A percentile compares a stretch with the other conserved stretches of the same genome.
phyloP scores from a whole-genome alignment of 129 eudicot species.

The Deinandra increscens region DNA sequence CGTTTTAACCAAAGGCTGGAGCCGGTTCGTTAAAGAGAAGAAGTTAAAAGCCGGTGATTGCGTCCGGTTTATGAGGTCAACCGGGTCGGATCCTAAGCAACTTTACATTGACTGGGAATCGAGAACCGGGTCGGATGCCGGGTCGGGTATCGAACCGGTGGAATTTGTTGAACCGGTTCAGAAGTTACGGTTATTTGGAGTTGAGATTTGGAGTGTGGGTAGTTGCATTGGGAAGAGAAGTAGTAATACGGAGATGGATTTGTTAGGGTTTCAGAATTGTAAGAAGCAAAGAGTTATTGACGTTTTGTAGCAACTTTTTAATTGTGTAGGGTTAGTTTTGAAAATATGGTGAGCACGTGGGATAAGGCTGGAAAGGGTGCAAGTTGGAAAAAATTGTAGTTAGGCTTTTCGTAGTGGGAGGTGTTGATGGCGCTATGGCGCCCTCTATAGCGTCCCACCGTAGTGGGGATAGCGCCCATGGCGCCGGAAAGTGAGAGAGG shows the following conservation, averaged over 20 bases:
- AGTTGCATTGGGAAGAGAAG: slow-evolving; percentile 51
- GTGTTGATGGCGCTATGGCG: no score
- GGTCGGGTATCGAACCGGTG: not conserved
- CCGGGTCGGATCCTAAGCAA: slow-evolving; percentile 44
- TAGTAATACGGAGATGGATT: slow-evolving; percentile 41
- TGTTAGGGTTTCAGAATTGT: slow-evolving; percentile 45
- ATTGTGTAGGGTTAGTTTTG: slow-evolving; percentile 12
- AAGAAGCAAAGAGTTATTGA: slow-evolving; percentile 66
- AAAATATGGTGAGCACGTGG: slow-evolving; percentile 13
- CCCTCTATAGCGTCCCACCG: no score
- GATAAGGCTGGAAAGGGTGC: slow-evolving; percentile 21
- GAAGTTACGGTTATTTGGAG: slow-evolving; percentile 78
- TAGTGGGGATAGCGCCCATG: no score
- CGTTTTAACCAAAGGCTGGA: slow-evolving; percentile 53
- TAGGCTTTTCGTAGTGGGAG: no score
- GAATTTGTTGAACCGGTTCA: slow-evolving; percentile 40
- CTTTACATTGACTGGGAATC: slow-evolving; percentile 62
- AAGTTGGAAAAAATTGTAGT: slow-evolving; percentile 22
- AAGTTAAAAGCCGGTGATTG: slow-evolving; percentile 41
- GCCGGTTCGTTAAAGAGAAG: slow-evolving; percentile 46
- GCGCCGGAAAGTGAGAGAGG: no score
- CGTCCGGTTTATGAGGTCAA: slow-evolving; percentile 59
- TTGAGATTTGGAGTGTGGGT: slow-evolving; percentile 50
- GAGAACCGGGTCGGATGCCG: slow-evolving; percentile 28
- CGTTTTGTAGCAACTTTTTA: slow-evolving; percentile 40